Evolutionary conservation across 2,329 filamentous ascomycete genomes (phyloP).

Genomic region (Claviceps arundinis): DNA sequence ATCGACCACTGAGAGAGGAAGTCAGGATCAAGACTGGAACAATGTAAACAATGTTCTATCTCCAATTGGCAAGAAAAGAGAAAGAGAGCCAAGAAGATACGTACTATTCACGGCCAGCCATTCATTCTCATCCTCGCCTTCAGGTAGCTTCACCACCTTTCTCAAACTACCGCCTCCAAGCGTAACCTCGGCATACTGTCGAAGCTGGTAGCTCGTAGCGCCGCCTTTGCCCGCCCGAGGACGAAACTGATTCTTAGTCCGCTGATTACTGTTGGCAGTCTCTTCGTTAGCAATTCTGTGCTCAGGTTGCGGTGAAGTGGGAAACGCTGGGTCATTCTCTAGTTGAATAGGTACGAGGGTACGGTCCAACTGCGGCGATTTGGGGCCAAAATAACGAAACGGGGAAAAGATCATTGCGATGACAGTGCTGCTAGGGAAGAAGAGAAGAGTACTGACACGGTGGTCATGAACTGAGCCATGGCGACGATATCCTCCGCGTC

Average conservation of each 20-base stretch:
- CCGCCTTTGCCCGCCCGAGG: slow-evolving; percentile 81
- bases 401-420: slow-evolving; percentile 9
- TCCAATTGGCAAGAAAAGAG: too few relatives aligned
- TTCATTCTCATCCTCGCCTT: slow-evolving; percentile 94
- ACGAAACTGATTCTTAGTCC: slow-evolving; percentile 82
- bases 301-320: slow-evolving; percentile 11
- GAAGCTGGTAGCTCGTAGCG: slow-evolving; percentile 76
- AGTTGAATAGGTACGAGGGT: slow-evolving; percentile 18
- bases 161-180: slow-evolving; percentile 86
- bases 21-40: neutral
- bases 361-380: slow-evolving; percentile 14
- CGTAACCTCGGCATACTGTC: slow-evolving; percentile 96
- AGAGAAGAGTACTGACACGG: slow-evolving; percentile 23
- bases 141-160: slow-evolving; percentile 92
- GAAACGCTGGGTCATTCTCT: slow-evolving; percentile 12
- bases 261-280: slow-evolving; percentile 45
- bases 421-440: slow-evolving; percentile 4
- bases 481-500: slow-evolving; percentile 8
- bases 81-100: slow-evolving; percentile 14
- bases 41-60: neutral
- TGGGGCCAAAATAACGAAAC: slow-evolving; percentile 21
- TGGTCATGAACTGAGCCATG: slow-evolving; percentile 30
- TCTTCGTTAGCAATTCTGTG: slow-evolving; percentile 18
- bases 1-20: slow-evolving; percentile 62
- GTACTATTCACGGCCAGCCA: slow-evolving; percentile 95